A percentile compares a stretch with the other conserved stretches of the same genome.
These are phyloP conservation scores for Globisporangium splendens DNA, from an alignment of 352 stramenopile species.

Conservation along the genomic window DNA sequence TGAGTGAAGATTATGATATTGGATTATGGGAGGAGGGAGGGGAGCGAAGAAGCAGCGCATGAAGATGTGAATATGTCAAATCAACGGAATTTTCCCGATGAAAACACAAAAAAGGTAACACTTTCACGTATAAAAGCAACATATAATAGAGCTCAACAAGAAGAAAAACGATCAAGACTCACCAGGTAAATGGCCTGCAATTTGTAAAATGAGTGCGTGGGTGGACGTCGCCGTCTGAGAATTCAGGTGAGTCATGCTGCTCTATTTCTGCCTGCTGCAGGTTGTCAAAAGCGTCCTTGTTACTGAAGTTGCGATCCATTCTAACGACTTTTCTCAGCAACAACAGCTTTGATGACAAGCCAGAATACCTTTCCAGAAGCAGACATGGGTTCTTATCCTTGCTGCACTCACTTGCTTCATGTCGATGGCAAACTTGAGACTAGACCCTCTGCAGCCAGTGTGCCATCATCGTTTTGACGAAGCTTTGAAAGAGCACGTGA, in stretches of 20 bases:
- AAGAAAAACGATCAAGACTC: background rate
- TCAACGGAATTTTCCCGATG: background rate
- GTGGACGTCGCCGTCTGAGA: background rate
- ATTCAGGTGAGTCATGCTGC: background rate
- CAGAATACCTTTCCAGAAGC: no score
- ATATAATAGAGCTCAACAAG: conserved; percentile 17
- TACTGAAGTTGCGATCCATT: no score
- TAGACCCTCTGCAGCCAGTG: no score
- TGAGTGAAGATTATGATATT: conserved; percentile 1
- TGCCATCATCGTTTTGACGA: no score
- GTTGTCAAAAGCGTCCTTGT: no score
- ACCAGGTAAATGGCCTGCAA: no score
- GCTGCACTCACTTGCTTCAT: no score
- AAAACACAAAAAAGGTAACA: conserved; percentile 1
- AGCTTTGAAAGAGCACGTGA: background rate
- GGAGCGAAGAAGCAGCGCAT: conserved; percentile 1
- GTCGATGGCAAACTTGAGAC: no score
- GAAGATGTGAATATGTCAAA: conserved; percentile 18
- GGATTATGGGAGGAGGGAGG: background rate
- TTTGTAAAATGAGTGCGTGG: no score
- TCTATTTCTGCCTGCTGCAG: background rate
- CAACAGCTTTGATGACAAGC: no score
- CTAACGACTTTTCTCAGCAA: background rate
- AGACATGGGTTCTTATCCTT: no score
- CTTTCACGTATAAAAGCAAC: conserved; percentile 6